Percentiles rank a stretch among this genome's conserved stretches.
phyloP scores from a whole-genome alignment of 2,329 filamentous ascomycete species.

The Trichothecium roseum region DNA sequence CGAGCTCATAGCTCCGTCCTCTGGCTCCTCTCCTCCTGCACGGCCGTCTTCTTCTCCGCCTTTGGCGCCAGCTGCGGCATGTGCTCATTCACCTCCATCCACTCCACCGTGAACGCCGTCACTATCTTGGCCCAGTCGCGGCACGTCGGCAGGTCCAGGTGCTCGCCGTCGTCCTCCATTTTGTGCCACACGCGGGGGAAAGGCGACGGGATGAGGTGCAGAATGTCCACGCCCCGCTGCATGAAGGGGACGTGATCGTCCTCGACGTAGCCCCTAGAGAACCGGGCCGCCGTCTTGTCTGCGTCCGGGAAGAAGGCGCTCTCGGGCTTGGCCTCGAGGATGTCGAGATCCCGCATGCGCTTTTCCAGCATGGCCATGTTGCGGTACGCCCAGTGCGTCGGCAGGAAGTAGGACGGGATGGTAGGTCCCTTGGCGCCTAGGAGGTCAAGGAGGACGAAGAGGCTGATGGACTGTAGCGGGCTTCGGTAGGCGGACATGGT shows the following conservation, averaged over 20 bases:
- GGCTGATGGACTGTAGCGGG: slow-evolving; percentile 66
- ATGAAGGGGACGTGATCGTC: slow-evolving; percentile 95
- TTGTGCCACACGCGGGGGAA: slow-evolving; percentile 86
- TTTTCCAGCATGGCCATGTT: slow-evolving; percentile 64
- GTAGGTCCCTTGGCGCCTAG: slow-evolving; percentile 59
- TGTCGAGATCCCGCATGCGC: slow-evolving; percentile 55
- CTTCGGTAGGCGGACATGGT: slow-evolving; percentile 66
- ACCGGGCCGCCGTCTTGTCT: slow-evolving; percentile 37
- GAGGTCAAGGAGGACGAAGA: slow-evolving; percentile 88
- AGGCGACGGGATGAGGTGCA: slow-evolving; percentile 78
- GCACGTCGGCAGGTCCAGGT: slow-evolving; percentile 70
- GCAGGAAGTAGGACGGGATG: slow-evolving; percentile 78
- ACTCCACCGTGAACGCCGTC: slow-evolving; percentile 78
- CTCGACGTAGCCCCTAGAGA: slow-evolving; percentile 46
- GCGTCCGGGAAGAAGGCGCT: slow-evolving; percentile 55
- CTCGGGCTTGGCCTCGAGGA: slow-evolving; percentile 50
- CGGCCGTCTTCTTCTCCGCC: slow-evolving; percentile 15
- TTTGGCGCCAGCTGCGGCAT: slow-evolving; percentile 18
- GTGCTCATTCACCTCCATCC: slow-evolving; percentile 62
- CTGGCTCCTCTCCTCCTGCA: slow-evolving; percentile 13
- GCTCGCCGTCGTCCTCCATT: slow-evolving; percentile 70
- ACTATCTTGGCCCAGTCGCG: slow-evolving; percentile 83
- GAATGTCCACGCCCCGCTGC: slow-evolving; percentile 69
- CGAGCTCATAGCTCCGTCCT: slow-evolving; percentile 24
- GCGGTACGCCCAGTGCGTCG: slow-evolving; percentile 88